phyloP scores from a whole-genome alignment of 495 filamentous ascomycete species.

The Penicillium coffeae region DNA sequence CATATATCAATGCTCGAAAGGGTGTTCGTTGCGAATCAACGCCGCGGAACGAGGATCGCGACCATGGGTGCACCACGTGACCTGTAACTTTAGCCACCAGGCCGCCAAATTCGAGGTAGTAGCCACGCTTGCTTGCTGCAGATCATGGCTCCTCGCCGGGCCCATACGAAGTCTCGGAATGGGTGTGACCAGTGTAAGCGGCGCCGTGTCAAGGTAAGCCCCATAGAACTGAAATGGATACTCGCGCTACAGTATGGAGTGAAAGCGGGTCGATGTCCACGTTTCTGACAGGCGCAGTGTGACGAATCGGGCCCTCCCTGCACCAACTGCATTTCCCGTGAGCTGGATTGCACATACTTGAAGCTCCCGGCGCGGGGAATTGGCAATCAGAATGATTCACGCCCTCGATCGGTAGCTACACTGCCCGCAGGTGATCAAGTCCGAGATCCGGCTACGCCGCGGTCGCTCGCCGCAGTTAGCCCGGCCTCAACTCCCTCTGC shows the following conservation, averaged over 20 bases:
- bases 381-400: background rate
- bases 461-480: conserved; percentile 17
- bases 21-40: no score
- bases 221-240: background rate
- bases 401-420: background rate
- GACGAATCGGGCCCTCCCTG: conserved; percentile 45
- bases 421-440: background rate
- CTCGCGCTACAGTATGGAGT: background rate
- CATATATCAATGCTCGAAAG: no score
- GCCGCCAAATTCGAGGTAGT: background rate
- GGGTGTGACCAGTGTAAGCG: conserved; percentile 58
- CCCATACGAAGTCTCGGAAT: conserved; percentile 55
- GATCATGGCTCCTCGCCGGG: conserved; percentile 4
- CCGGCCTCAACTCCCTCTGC: conserved; percentile 15
- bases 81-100: background rate
- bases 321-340: conserved; percentile 39
- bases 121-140: background rate
- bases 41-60: no score
- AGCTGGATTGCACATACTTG: conserved; percentile 37
- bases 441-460: conserved; percentile 7
- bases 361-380: conserved; percentile 22
- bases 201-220: conserved; percentile 51
- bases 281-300: conserved; percentile 30
- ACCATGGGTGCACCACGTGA: no score
- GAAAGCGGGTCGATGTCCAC: background rate